Evolutionary conservation across 176 grass and related monocot genomes (phyloP).

Genomic region (Bothriochloa decipiens): DNA sequence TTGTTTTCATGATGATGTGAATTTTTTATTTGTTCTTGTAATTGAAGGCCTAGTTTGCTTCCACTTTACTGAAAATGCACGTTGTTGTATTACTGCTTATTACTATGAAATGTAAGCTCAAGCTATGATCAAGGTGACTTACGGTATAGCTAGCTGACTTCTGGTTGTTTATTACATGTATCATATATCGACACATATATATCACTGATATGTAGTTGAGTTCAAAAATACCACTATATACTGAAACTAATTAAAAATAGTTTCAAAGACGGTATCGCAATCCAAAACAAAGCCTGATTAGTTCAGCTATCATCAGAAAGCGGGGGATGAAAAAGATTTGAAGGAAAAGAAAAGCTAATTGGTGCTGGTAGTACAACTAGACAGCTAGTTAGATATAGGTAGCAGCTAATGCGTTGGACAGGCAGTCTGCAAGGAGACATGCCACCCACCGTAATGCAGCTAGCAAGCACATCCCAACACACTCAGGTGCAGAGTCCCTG

Average conservation of each 20-base stretch:
- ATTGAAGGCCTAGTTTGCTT: neutral
- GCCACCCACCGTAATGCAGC: neutral
- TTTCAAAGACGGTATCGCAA: neutral
- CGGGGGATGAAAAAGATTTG: neutral
- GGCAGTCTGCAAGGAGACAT: neutral
- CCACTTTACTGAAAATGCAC: neutral
- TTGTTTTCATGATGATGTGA: neutral
- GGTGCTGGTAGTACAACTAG: slow-evolving; percentile 1
- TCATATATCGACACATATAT: no score
- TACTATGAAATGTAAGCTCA: neutral
- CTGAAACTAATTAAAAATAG: neutral
- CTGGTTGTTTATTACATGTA: no score
- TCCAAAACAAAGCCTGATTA: no score
- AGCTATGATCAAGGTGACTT: neutral
- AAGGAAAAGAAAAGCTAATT: neutral
- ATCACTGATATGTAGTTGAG: no score
- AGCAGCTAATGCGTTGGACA: slow-evolving; percentile 19
- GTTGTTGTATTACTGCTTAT: neutral
- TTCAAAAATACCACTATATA: neutral
- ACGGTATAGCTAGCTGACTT: no score
- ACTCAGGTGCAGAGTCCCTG: slow-evolving; percentile 26
- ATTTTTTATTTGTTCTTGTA: neutral
- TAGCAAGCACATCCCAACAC: slow-evolving; percentile 21
- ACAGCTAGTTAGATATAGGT: neutral
- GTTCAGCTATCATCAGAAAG: neutral